Evolutionary conservation across 2,329 filamentous ascomycete species (phyloP).

Genomic region (Ceratocystis variospora): DNA sequence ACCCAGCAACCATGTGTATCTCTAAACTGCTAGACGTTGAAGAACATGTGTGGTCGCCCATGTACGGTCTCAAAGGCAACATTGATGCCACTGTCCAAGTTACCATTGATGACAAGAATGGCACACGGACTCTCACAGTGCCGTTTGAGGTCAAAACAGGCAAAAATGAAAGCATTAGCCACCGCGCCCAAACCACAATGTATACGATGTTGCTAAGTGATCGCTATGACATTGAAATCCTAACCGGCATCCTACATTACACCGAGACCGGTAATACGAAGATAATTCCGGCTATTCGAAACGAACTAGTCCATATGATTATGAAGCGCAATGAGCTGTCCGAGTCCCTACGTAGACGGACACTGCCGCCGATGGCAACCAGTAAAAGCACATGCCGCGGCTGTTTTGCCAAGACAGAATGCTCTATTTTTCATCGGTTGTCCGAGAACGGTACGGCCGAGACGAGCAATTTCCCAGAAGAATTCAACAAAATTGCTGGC

Average conservation of each 20-base stretch:
- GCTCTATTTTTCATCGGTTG: slow-evolving; percentile 87
- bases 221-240: slow-evolving; percentile 83
- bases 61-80: slow-evolving; percentile 94
- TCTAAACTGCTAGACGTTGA: slow-evolving; percentile 93
- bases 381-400: slow-evolving; percentile 67
- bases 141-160: slow-evolving; percentile 96
- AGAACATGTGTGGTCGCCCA: slow-evolving; percentile 95
- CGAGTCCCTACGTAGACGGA: slow-evolving; percentile 67
- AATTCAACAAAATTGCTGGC: slow-evolving; percentile 67
- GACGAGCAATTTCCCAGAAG: slow-evolving; percentile 63
- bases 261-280: slow-evolving; percentile 80
- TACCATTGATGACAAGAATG: slow-evolving; percentile 57
- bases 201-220: slow-evolving; percentile 89
- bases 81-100: slow-evolving; percentile 95
- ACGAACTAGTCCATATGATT: slow-evolving; percentile 90
- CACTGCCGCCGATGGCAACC: slow-evolving; percentile 74
- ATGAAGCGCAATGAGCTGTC: slow-evolving; percentile 88
- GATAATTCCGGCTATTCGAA: slow-evolving; percentile 69
- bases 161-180: slow-evolving; percentile 63
- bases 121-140: slow-evolving; percentile 58
- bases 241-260: slow-evolving; percentile 86
- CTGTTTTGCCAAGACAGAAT: slow-evolving; percentile 83
- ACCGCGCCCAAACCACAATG: slow-evolving; percentile 84
- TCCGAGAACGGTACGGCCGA: slow-evolving; percentile 72
- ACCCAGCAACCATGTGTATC: slow-evolving; percentile 67